Percentiles rank a stretch among this genome's conserved stretches.
phyloP scores from a whole-genome alignment of 73 alveolate species.

The Paramecium tetraurelia region DNA sequence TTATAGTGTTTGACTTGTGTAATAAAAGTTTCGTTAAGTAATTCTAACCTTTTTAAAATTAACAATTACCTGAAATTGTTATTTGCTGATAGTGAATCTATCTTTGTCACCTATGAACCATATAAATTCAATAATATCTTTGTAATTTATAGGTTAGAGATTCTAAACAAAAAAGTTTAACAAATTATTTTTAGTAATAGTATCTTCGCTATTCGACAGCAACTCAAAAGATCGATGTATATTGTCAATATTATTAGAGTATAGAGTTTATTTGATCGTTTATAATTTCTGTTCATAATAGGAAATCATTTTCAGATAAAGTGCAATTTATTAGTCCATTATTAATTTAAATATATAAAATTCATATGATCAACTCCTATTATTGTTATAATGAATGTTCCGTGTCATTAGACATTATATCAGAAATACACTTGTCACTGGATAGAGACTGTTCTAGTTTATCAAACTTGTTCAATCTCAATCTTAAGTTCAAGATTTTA shows the following conservation, averaged over 20 bases:
- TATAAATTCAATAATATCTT: background rate
- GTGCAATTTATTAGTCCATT: constrained; percentile 4
- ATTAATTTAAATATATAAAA: background rate
- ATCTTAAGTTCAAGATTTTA: constrained; percentile 19
- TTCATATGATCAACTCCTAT: constrained; percentile 17
- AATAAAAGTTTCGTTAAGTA: background rate
- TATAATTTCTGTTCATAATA: background rate
- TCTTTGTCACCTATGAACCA: background rate
- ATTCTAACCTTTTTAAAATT: background rate
- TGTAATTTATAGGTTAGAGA: background rate
- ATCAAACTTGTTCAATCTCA: constrained; percentile 11
- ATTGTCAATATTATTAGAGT: background rate
- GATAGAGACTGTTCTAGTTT: background rate
- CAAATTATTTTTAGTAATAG: background rate
- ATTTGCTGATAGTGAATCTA: background rate
- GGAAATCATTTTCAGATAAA: background rate
- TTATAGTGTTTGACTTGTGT: background rate
- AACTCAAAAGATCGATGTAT: background rate
- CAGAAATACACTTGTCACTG: background rate
- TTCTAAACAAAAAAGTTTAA: background rate
- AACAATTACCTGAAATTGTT: background rate
- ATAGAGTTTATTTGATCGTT: background rate
- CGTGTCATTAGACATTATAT: background rate
- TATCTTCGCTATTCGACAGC: background rate
- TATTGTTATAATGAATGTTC: background rate